Evolutionary conservation across 2,329 filamentous ascomycete genomes (phyloP).

Genomic region (Bretziella fagacearum): DNA sequence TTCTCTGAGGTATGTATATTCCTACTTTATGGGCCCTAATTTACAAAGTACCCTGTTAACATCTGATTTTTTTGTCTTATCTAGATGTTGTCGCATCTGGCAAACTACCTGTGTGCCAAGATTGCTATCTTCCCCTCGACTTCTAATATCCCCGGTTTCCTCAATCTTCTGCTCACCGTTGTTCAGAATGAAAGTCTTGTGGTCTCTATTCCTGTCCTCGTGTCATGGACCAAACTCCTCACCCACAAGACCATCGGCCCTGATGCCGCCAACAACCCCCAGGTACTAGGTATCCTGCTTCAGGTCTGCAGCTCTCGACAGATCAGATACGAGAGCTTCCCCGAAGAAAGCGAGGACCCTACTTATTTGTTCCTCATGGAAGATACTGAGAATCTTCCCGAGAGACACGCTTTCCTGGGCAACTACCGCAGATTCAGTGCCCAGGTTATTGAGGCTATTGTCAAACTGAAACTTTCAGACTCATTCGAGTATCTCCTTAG

Average conservation of each 20-base stretch:
- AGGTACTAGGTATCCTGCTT: constrained; percentile 58
- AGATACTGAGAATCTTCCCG: constrained; percentile 86
- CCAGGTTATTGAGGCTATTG: constrained; percentile 73
- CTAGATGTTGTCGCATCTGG: constrained; percentile 70
- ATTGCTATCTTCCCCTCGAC: constrained; percentile 46
- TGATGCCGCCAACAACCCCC: constrained; percentile 39
- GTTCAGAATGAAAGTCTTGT: constrained; percentile 75
- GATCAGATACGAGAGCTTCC: constrained; percentile 72
- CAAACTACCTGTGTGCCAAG: constrained; percentile 67
- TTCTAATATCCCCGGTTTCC: constrained; percentile 53
- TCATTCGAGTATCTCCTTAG: constrained; percentile 76
- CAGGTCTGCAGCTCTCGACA: constrained; percentile 71
- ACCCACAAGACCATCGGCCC: constrained; percentile 50
- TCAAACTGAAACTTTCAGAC: constrained; percentile 64
- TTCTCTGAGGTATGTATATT: constrained; percentile 59
- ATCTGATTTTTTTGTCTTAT: not conserved
- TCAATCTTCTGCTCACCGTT: constrained; percentile 63
- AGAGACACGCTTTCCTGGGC: constrained; percentile 84
- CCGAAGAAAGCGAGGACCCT: constrained; percentile 63
- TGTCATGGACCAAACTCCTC: constrained; percentile 75
- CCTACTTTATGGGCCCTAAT: not conserved
- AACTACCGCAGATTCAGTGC: constrained; percentile 89
- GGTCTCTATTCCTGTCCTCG: constrained; percentile 81
- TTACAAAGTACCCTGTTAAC: not conserved
- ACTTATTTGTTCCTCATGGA: constrained; percentile 72